Conservation (phyloP, 805 yeast genomes). For the Metschnikowia chrysomelidarum region DNA sequence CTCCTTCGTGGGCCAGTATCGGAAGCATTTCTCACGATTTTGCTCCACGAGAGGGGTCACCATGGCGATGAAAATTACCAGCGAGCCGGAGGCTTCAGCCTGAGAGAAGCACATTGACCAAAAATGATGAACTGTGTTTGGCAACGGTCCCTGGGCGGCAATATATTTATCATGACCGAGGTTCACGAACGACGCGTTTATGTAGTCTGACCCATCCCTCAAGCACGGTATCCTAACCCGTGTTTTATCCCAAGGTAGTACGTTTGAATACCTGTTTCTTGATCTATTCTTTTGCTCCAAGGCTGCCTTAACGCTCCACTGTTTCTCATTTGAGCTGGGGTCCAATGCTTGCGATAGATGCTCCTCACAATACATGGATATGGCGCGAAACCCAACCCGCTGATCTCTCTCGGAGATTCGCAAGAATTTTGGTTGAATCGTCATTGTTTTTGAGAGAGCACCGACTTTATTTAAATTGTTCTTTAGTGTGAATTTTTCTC, state of each 20-base stretch:
- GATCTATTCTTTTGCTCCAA: conserved; percentile 7
- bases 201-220: conserved; percentile 27
- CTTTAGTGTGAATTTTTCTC: too few relatives aligned
- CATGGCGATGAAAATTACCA: conserved; percentile 35
- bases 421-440: conserved; percentile 8
- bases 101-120: conserved; percentile 56
- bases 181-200: conserved; percentile 38
- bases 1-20: conserved; percentile 25
- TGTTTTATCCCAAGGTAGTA: conserved; percentile 63
- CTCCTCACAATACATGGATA: conserved; percentile 8
- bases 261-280: conserved; percentile 57
- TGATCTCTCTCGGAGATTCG: conserved; percentile 9
- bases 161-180: conserved; percentile 45
- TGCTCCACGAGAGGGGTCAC: conserved; percentile 29
- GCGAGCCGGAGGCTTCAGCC: conserved; percentile 26
- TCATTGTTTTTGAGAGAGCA: neutral
- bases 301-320: conserved; percentile 15
- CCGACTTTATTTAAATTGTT: too few relatives aligned
- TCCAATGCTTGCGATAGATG: conserved; percentile 15
- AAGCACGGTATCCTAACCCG: conserved; percentile 41
- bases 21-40: conserved; percentile 16
- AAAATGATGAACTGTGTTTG: conserved; percentile 73
- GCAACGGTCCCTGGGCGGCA: conserved; percentile 89
- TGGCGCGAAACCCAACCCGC: conserved; percentile 10
- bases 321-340: conserved; percentile 1